Conservation (phyloP, 2,329 filamentous ascomycete species). For the Trichophyton mentagrophytes region DNA sequence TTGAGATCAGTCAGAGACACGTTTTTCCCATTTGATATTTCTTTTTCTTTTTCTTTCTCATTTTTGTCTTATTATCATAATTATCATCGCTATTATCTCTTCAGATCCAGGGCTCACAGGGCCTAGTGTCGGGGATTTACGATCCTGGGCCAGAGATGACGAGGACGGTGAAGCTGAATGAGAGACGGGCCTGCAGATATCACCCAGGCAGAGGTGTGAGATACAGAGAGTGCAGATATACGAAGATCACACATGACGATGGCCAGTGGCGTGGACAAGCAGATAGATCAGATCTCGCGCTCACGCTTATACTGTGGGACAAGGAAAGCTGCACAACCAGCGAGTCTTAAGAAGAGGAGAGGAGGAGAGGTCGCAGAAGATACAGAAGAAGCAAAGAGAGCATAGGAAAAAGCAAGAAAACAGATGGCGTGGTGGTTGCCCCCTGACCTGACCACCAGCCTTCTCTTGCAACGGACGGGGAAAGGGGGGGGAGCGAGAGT, state of each 20-base stretch:
- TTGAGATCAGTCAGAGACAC: slow-evolving; percentile 1
- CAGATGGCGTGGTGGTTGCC: slow-evolving; percentile 1
- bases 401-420: neutral
- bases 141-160: neutral
- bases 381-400: neutral
- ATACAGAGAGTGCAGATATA: neutral
- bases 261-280: neutral
- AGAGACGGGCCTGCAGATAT: neutral
- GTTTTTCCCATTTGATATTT: neutral
- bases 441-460: neutral
- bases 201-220: neutral
- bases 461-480: neutral
- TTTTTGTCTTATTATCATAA: no score
- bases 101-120: neutral
- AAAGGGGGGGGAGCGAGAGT: neutral
- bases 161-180: neutral
- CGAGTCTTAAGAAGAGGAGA: neutral
- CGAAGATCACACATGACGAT: neutral
- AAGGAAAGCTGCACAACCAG: neutral
- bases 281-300: slow-evolving; percentile 4
- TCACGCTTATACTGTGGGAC: slow-evolving; percentile 3
- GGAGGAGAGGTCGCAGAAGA: neutral
- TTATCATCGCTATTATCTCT: no score
- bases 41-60: no score
- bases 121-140: slow-evolving; percentile 4